Percentiles rank a stretch among this genome's conserved stretches.
Conservation (phyloP, 495 filamentous ascomycete species). For the Hypoxylon subgilvum region DNA sequence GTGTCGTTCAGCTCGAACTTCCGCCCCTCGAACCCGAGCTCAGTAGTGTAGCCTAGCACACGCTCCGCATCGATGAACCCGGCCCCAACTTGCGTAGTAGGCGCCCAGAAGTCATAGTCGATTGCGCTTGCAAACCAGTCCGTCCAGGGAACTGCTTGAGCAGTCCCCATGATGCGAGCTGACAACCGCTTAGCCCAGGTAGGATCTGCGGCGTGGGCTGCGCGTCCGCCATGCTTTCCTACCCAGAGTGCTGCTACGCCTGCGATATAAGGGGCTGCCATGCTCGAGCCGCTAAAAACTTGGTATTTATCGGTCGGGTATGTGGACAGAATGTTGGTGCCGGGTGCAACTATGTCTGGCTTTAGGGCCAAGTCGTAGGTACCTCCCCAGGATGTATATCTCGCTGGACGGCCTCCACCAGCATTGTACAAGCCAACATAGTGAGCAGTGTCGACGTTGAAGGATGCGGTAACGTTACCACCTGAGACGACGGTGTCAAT, state of each 20-base stretch:
- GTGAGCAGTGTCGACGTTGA: conserved; percentile 33
- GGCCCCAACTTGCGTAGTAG: conserved; percentile 48
- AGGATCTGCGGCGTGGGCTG: conserved; percentile 17
- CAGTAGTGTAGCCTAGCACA: conserved; percentile 69
- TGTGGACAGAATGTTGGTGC: conserved; percentile 56
- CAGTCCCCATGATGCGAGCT: conserved; percentile 41
- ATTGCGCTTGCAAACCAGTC: conserved; percentile 43
- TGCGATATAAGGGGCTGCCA: conserved; percentile 60
- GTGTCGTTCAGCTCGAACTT: conserved; percentile 56
- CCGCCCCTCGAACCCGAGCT: conserved; percentile 68
- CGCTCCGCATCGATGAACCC: conserved; percentile 63
- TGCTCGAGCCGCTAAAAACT: conserved; percentile 55
- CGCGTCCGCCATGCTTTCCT: conserved; percentile 37
- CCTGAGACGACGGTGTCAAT: conserved; percentile 33
- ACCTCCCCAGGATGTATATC: conserved; percentile 56
- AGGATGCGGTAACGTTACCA: conserved; percentile 38
- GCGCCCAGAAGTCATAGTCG: conserved; percentile 47
- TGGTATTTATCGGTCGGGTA: conserved; percentile 46
- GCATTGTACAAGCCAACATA: conserved; percentile 39
- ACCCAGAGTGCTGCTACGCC: conserved; percentile 52
- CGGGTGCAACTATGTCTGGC: conserved; percentile 55
- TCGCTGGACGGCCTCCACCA: conserved; percentile 39
- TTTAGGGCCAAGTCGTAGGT: conserved; percentile 52
- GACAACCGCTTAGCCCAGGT: conserved; percentile 35
- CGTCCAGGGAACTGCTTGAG: conserved; percentile 49